These are phyloP conservation scores for Plasmodium malariae DNA, from an alignment of 169 alveolate genomes.

Conservation along the genomic window DNA sequence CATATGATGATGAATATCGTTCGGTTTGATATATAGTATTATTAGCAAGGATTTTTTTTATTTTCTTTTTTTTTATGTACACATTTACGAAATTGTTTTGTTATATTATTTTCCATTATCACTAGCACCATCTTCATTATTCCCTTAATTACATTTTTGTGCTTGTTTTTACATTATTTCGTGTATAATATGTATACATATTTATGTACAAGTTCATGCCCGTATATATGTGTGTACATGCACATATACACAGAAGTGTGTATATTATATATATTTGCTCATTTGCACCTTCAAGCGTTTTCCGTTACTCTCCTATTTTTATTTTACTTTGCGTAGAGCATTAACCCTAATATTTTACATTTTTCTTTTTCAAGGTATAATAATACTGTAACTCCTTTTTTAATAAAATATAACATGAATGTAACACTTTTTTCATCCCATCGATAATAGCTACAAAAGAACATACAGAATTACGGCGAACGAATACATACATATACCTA, in stretches of 20 bases:
- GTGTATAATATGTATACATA: too few species aligned
- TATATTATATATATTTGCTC: neutral
- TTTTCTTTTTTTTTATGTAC: slow-evolving; percentile 27
- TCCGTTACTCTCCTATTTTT: too few species aligned
- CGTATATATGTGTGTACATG: neutral
- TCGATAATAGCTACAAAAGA: too few species aligned
- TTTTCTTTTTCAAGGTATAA: too few species aligned
- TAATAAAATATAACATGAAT: too few species aligned
- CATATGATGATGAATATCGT: slow-evolving; percentile 75
- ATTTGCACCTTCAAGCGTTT: neutral
- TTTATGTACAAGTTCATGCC: neutral
- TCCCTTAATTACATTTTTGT: neutral
- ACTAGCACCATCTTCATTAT: neutral
- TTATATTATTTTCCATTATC: neutral
- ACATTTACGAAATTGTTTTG: neutral
- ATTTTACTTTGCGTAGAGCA: too few species aligned
- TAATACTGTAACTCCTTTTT: too few species aligned
- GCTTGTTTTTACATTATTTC: neutral
- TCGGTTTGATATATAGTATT: slow-evolving; percentile 32
- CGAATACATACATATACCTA: neutral
- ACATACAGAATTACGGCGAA: too few species aligned
- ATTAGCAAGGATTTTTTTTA: neutral
- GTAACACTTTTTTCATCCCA: too few species aligned
- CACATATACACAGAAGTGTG: neutral
- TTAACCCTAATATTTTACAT: too few species aligned